Evolutionary conservation across 1,139 yeast species (phyloP).

Genomic region (Eremothecium coryli): DNA sequence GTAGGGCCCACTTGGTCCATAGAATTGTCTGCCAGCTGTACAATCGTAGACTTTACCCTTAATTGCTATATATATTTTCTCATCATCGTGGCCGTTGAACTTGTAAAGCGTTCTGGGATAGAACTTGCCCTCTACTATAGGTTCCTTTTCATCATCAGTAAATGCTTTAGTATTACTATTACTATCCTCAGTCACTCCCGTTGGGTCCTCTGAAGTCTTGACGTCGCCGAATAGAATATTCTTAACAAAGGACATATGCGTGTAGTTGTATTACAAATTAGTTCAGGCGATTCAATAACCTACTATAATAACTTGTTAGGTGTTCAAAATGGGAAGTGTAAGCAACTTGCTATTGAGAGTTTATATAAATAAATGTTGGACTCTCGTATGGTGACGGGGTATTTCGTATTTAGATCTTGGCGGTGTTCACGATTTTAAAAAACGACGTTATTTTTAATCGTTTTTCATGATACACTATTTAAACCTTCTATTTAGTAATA

Average conservation of each 20-base stretch:
- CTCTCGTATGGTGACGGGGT: too few species aligned
- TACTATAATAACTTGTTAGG: background rate
- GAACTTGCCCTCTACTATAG: conserved; percentile 68
- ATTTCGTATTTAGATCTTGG: too few species aligned
- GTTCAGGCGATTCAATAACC: background rate
- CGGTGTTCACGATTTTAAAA: too few species aligned
- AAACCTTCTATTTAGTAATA: too few species aligned
- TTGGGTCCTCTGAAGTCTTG: conserved; percentile 33
- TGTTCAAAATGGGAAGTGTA: too few species aligned
- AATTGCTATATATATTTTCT: conserved; percentile 73
- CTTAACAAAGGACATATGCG: conserved; percentile 33
- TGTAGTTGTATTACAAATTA: background rate
- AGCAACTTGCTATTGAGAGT: too few species aligned
- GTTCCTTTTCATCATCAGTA: conserved; percentile 33
- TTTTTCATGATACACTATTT: too few species aligned
- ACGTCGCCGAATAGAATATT: conserved; percentile 34
- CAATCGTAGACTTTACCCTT: conserved; percentile 84
- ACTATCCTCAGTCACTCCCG: conserved; percentile 23
- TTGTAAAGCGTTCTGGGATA: conserved; percentile 67
- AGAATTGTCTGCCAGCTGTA: conserved; percentile 68
- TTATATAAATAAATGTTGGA: too few species aligned
- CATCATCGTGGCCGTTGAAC: conserved; percentile 72
- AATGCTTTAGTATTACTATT: conserved; percentile 8
- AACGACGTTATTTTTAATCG: too few species aligned
- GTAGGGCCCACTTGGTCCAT: conserved; percentile 96